These are phyloP conservation scores for Hapsidospora chrysogenum DNA, from an alignment of 495 filamentous ascomycete genomes.

Conservation along the genomic window DNA sequence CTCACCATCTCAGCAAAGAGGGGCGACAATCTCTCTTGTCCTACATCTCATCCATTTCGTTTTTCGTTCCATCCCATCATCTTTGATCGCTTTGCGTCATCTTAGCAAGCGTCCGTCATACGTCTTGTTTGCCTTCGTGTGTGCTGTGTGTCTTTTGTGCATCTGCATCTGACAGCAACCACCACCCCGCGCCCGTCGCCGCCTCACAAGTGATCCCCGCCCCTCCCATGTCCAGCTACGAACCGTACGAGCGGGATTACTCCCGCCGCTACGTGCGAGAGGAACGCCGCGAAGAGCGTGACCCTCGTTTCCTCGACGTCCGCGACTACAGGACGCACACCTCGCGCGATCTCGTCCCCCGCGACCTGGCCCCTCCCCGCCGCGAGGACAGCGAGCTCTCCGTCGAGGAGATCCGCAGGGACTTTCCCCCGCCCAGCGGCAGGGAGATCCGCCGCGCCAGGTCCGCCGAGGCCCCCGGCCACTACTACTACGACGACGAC, in stretches of 20 bases:
- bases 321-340: slow-evolving; percentile 29
- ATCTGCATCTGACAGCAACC: no score
- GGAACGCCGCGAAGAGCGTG: slow-evolving; percentile 24
- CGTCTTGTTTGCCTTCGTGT: no score
- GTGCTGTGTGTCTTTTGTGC: no score
- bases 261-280: slow-evolving; percentile 27
- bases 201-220: no score
- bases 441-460: slow-evolving; percentile 35
- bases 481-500: slow-evolving; percentile 25
- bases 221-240: slow-evolving; percentile 36
- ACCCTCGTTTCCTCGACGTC: slow-evolving; percentile 29
- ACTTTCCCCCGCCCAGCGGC: slow-evolving; percentile 43
- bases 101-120: no score
- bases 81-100: no score
- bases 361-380: slow-evolving; percentile 9
- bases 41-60: no score
- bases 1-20: no score
- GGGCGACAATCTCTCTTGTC: no score
- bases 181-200: no score
- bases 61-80: no score
- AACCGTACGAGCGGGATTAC: slow-evolving; percentile 28
- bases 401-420: slow-evolving; percentile 49
- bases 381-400: slow-evolving; percentile 42
- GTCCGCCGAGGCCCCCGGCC: slow-evolving; percentile 25
- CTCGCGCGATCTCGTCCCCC: slow-evolving; percentile 35